A percentile compares a stretch with the other conserved stretches of the same genome.
phyloP scores from a whole-genome alignment of 805 yeast species.

The Yarrowia sp. region DNA sequence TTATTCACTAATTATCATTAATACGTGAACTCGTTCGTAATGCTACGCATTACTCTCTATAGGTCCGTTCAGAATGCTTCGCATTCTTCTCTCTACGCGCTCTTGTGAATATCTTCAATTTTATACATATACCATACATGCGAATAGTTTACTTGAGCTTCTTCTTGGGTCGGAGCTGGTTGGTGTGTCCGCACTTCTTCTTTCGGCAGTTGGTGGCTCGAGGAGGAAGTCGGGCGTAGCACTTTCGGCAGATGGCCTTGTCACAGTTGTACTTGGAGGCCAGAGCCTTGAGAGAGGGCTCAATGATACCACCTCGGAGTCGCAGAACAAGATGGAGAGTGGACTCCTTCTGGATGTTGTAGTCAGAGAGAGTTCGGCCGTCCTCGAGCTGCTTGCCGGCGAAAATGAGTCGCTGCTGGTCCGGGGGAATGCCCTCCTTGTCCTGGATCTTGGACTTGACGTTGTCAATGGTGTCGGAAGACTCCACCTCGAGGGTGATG shows the following conservation, averaged over 20 bases:
- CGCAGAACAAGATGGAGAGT: constrained; percentile 93
- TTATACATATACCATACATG: constrained; percentile 26
- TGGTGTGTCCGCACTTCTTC: constrained; percentile 99
- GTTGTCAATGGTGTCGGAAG: constrained; percentile 97
- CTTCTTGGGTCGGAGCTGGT: constrained; percentile 99
- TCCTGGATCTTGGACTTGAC: constrained; percentile 98
- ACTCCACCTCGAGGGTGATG: constrained; percentile 98
- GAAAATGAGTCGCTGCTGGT: constrained; percentile 98
- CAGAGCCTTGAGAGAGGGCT: constrained; percentile 98
- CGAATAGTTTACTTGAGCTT: constrained; percentile 75
- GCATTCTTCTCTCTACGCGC: neutral
- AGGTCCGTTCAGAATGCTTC: neutral
- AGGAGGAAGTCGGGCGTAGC: constrained; percentile 99
- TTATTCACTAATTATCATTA: too few relatives aligned
- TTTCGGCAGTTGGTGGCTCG: constrained; percentile 99
- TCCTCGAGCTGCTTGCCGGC: constrained; percentile 99
- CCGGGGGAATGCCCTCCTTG: constrained; percentile 99
- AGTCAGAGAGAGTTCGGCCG: constrained; percentile 97
- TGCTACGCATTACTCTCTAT: neutral
- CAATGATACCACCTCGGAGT: constrained; percentile 99
- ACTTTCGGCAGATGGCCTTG: constrained; percentile 97
- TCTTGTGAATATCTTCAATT: neutral
- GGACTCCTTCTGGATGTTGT: constrained; percentile 99
- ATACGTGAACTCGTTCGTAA: neutral
- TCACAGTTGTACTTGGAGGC: constrained; percentile 99